Conservation (phyloP, 129 eudicot genomes). For the Artemisia tridentata region DNA sequence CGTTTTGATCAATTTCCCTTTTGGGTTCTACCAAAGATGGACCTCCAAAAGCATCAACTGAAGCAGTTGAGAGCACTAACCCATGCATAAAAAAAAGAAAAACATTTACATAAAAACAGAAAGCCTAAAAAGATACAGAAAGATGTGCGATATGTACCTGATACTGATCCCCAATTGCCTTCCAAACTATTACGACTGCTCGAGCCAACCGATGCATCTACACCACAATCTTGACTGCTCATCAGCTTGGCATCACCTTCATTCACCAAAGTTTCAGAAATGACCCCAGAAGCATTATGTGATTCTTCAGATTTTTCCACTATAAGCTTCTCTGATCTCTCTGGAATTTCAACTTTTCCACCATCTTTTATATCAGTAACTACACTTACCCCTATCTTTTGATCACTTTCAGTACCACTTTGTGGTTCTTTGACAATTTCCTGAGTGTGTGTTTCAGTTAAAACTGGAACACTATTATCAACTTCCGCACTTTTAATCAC, state of each 20-base stretch:
- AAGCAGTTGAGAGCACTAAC: conserved; percentile 46
- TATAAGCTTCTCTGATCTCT: conserved; percentile 13
- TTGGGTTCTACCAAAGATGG: conserved; percentile 43
- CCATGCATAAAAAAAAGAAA: conserved; percentile 23
- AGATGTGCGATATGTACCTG: conserved; percentile 43
- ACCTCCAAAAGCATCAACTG: conserved; percentile 40
- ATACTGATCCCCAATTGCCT: conserved; percentile 69
- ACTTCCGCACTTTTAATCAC: background rate
- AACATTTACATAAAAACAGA: background rate
- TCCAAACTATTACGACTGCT: conserved; percentile 61
- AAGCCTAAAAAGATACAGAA: background rate
- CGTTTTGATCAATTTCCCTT: conserved; percentile 27
- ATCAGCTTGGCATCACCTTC: conserved; percentile 41
- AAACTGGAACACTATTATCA: conserved; percentile 16
- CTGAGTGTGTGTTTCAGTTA: conserved; percentile 21
- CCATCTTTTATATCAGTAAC: conserved; percentile 31
- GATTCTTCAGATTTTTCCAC: conserved; percentile 18
- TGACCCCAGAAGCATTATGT: conserved; percentile 8
- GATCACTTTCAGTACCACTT: conserved; percentile 10
- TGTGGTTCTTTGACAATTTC: conserved; percentile 17
- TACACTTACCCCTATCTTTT: conserved; percentile 20
- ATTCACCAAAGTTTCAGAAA: conserved; percentile 29
- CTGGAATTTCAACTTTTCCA: conserved; percentile 11
- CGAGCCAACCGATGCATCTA: conserved; percentile 33
- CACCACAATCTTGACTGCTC: conserved; percentile 23